Evolutionary conservation across 306 rosid species (phyloP), one percentile per base, ranked within the genome.

Genomic region (Phaseolus lunatus): DNA sequence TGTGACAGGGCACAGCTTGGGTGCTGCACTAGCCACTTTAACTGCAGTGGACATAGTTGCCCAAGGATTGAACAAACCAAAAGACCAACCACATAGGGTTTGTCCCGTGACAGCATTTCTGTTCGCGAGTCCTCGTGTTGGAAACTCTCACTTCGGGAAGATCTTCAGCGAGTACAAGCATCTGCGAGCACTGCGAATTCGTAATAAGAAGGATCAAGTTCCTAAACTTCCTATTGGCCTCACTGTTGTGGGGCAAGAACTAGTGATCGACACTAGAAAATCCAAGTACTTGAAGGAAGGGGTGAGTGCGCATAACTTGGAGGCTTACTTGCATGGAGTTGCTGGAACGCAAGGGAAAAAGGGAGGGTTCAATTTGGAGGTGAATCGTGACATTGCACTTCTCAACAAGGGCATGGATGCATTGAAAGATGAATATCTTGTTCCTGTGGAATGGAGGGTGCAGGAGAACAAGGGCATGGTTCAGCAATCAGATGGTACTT

Each of bases 311-410:
- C 98, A 93, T 84, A 87, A 88, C 70, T 23, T 93, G 89, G 93
- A 91, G 78, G 90, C 37, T 37, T 82, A 91, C 37, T 62, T 93
- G 84, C 97, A 93, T 78, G 97, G 95, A 14, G 74, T 91, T 19
- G 98, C 97, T 2, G 97, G 98, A 43, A 84, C 89, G 2, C 91
- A 86, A 12, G 97, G 92, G 69, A 43, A 26, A 1, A 19, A 33
- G 43, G 86, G 88, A 27, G 92, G 82, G 9, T 93, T 93, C 61
- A 67, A 83, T 31, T 49, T 90, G 81, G 89, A 77, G 35, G 87
- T 90, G 9, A 53, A 73, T 27, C 90, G 95, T 24, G 93, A 88
- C 43, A 76, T 90, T 66, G 86, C 87, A 9, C 83, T 93, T 59
- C 56, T 85, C 0, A 93, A 91, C 56, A 90, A 89, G 57, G n/a